These are phyloP conservation scores for Phragmites australis DNA, from an alignment of 176 grass and related monocot genomes.

Conservation along the genomic window DNA sequence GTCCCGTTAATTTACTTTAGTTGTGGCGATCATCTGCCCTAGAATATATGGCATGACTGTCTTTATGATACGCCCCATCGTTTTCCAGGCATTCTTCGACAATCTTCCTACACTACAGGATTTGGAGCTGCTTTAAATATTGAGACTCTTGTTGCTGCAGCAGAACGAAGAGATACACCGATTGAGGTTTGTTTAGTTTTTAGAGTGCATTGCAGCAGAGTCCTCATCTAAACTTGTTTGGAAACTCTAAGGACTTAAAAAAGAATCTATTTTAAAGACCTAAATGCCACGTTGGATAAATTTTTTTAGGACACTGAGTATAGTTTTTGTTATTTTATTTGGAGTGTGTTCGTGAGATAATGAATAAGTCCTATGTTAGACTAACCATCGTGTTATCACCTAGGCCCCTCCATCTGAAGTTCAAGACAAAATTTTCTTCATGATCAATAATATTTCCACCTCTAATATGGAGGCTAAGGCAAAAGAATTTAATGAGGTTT, in stretches of 20 bases:
- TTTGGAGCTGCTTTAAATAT: conserved; percentile 96
- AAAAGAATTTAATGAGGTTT: conserved; percentile 84
- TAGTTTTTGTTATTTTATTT: conserved; percentile 27
- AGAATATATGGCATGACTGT: conserved; percentile 12
- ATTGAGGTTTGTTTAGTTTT: conserved; percentile 72
- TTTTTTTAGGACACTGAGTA: not conserved
- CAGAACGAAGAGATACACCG: conserved; percentile 83
- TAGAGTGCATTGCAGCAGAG: not conserved
- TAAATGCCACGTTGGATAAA: not conserved
- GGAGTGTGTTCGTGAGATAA: not conserved
- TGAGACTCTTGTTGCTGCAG: conserved; percentile 95
- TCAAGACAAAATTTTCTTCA: conserved; percentile 95
- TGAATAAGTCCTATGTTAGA: conserved; percentile 12
- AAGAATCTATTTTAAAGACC: conserved; percentile 2
- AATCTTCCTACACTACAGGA: conserved; percentile 69
- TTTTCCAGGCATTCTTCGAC: conserved; percentile 63
- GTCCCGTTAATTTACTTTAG: not conserved
- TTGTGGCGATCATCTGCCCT: conserved; percentile 6
- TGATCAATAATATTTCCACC: conserved; percentile 96
- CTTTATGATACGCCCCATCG: not conserved
- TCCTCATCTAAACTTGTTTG: not conserved
- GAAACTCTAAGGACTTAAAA: not conserved
- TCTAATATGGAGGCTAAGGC: conserved; percentile 87
- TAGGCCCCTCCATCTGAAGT: conserved; percentile 86
- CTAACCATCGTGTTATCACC: conserved; percentile 22